Base-by-base conservation (phyloP, 208 protist genomes). In the Trypanosoma vivax region DNA sequence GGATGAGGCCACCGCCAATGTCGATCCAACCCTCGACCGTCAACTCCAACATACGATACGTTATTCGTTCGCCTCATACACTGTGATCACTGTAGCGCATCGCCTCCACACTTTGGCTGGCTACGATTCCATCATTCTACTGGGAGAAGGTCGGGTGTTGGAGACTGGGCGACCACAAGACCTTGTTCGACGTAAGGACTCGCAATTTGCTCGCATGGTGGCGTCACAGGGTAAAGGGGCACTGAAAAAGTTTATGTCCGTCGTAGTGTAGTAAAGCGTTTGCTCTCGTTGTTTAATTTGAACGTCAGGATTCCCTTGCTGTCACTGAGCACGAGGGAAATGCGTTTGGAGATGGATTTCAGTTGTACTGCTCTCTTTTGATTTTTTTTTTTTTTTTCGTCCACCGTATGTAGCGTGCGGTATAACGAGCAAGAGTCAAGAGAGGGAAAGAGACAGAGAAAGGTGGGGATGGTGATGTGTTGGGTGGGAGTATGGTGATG, bases 71-170 rank as follows among this genome's bases (percentile, higher is more conserved):
- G 65, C 52, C 38, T 42, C 68, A 47, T 75, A 70, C 70, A 93
- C 79, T 31, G 77, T 85, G 45, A 66, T 88, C 24, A 72, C 75
- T 23, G 79, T 88, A 30, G 67, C 76, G 4, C 79, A 88, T 63
- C 68, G 73, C 18, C 73, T 84, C 16, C 75, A 64, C 41, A 90
- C 76, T 16, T 70, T 90, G 18, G 59, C 70, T 25, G 62, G 71
- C 38, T 65, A 61, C 13, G 66, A 89, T 54, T 66, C 66, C 45
- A 73, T 90, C 39, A 25, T 83, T 76, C 45, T 86, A 24, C 40
- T 88, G 37, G 75, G 82, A 23, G 46, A 60, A 5, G 78, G 76
- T 11, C 16, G 21, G 10, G 70, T 70, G 34, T 70, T 66, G 25
- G 75, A 88, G 64, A 69, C 68, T 45, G 76, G 76, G 27, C 64